Conservation (phyloP, 2,329 filamentous ascomycete genomes). For the Lecanicillium sp. region DNA sequence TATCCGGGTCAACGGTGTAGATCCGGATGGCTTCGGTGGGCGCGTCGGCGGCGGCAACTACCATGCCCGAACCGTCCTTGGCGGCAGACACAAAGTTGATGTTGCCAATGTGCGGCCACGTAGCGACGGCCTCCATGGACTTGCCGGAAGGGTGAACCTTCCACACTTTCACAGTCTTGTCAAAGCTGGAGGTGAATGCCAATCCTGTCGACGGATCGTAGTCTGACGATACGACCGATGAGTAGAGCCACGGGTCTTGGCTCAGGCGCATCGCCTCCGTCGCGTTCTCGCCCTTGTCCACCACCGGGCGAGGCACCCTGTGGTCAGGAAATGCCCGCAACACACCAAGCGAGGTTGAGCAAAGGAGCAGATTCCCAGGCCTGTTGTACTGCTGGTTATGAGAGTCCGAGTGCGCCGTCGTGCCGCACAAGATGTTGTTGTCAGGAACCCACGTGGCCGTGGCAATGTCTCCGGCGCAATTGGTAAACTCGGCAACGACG, state of each 20-base stretch:
- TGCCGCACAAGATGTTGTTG: constrained; percentile 51
- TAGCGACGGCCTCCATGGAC: constrained; percentile 33
- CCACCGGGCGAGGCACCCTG: constrained; percentile 44
- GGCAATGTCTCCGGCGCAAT: constrained; percentile 54
- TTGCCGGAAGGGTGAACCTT: constrained; percentile 27
- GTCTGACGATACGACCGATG: constrained; percentile 55
- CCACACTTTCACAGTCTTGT: constrained; percentile 55
- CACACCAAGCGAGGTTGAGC: constrained; percentile 35
- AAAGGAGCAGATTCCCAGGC: constrained; percentile 52
- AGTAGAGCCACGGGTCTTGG: constrained; percentile 57
- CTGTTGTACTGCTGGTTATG: constrained; percentile 62
- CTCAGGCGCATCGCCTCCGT: constrained; percentile 48
- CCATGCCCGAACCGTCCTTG: constrained; percentile 35
- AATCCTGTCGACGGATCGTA: constrained; percentile 37
- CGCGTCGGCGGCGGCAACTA: constrained; percentile 54
- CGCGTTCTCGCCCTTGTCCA: constrained; percentile 47
- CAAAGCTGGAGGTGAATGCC: constrained; percentile 54
- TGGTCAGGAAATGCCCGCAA: constrained; percentile 49
- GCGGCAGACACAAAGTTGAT: constrained; percentile 57
- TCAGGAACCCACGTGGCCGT: constrained; percentile 50
- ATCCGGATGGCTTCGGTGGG: constrained; percentile 46
- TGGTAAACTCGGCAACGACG: constrained; percentile 46
- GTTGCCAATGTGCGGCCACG: constrained; percentile 49
- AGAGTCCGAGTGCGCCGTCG: constrained; percentile 53
- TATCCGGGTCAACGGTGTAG: constrained; percentile 35